phyloP scores from a whole-genome alignment of 768 basidiomycete genomes.

The Boletellus ananas region DNA sequence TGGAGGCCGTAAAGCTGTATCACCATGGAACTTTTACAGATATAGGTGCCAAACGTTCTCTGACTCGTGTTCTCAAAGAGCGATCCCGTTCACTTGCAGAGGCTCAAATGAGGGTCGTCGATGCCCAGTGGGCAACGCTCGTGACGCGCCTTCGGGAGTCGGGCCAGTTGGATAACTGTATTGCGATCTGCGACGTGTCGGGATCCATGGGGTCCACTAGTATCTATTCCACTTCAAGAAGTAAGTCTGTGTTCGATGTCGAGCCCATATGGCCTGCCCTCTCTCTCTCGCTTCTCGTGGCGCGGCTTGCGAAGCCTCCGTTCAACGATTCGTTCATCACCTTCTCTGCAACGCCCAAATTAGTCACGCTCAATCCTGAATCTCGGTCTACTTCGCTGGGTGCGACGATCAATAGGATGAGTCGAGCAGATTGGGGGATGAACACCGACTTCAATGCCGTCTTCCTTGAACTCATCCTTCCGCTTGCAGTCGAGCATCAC shows the following conservation, averaged over 20 bases:
- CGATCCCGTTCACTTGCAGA: slow-evolving; percentile 31
- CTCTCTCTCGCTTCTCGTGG: slow-evolving; percentile 62
- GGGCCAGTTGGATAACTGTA: slow-evolving; percentile 54
- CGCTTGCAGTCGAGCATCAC: slow-evolving; percentile 51
- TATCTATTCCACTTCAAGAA: not conserved
- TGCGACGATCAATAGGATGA: slow-evolving; percentile 39
- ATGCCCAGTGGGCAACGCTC: slow-evolving; percentile 67
- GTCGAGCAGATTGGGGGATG: slow-evolving; percentile 40
- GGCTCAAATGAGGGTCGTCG: slow-evolving; percentile 42
- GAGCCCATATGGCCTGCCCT: slow-evolving; percentile 59
- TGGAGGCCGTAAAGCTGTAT: slow-evolving; percentile 29
- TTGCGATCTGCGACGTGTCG: slow-evolving; percentile 73
- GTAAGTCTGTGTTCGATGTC: slow-evolving; percentile 11
- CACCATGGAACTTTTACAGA: not conserved
- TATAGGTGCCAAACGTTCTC: not conserved
- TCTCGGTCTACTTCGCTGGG: slow-evolving; percentile 27
- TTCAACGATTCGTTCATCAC: slow-evolving; percentile 68
- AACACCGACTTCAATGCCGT: slow-evolving; percentile 64
- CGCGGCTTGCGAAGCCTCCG: slow-evolving; percentile 58
- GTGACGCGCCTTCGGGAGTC: slow-evolving; percentile 49
- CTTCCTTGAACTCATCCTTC: slow-evolving; percentile 59
- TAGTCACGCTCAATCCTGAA: slow-evolving; percentile 46
- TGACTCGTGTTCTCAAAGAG: slow-evolving; percentile 19
- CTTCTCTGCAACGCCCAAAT: slow-evolving; percentile 51
- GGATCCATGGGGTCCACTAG: slow-evolving; percentile 58